Conservation (phyloP, 2,329 filamentous ascomycete genomes). For the Mollisiaceae sp. region DNA sequence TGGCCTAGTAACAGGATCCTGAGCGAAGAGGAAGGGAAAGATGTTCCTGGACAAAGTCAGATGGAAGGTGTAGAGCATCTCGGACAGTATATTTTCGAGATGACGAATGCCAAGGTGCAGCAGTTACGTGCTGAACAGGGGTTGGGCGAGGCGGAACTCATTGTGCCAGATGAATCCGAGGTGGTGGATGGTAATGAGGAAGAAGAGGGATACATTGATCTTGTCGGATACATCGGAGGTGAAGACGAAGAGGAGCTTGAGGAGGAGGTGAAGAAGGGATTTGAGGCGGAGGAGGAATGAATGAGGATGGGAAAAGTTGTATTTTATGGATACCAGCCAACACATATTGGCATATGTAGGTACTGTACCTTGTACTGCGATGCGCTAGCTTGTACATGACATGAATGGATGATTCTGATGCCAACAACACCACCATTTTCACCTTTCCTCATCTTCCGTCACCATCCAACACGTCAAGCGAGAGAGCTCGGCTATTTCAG, state of each 20-base stretch:
- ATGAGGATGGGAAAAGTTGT: constrained; percentile 7
- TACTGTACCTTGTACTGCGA: constrained; percentile 2
- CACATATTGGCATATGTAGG: constrained; percentile 9
- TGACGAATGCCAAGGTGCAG: constrained; percentile 66
- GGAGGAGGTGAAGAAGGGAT: constrained; percentile 33
- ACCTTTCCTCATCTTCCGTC: not conserved
- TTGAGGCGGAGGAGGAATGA: constrained; percentile 33
- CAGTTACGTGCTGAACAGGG: constrained; percentile 41
- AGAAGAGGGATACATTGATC: constrained; percentile 28
- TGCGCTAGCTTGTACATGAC: not conserved
- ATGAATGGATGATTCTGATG: constrained; percentile 7
- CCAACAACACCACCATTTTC: not conserved
- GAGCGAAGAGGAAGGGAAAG: constrained; percentile 50
- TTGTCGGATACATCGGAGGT: constrained; percentile 33
- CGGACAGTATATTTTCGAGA: constrained; percentile 95
- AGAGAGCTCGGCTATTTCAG: not conserved
- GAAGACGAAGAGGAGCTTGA: constrained; percentile 29
- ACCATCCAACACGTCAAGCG: not conserved
- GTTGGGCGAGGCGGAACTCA: constrained; percentile 30
- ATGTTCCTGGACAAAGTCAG: constrained; percentile 62
- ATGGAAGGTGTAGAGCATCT: constrained; percentile 96
- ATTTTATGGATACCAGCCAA: constrained; percentile 12
- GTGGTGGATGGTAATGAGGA: constrained; percentile 24
- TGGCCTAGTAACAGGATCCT: constrained; percentile 69
- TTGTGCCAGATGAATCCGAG: constrained; percentile 20